Base-by-base conservation (phyloP, 176 grass and related monocot genomes). In the Alloteropsis semialata region DNA sequence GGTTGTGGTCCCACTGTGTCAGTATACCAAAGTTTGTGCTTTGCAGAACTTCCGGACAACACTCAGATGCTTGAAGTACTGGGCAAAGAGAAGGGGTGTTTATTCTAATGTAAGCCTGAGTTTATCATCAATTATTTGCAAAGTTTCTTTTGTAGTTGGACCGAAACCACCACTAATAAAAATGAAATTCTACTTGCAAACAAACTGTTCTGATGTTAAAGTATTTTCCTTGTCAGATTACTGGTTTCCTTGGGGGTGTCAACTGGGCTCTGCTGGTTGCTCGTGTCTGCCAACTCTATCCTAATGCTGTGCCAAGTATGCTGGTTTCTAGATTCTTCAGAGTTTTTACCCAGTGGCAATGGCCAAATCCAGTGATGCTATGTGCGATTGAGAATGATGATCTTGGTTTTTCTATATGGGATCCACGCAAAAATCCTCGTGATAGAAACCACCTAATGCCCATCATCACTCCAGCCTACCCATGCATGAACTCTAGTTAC, bases 401-500 rank as follows among this genome's bases (percentile, higher is more conserved):
- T 34, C 90, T 93, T 84, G 89, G 90, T 74, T 90, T 98, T 65
- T 84, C 96, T 82, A 89, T 93, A 29, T 98, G 96, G 96, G 96
- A 98, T 75, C 96, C 96, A 82, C 90, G 96, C 8, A 98, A 98
- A 79, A 89, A 92, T 83, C 88, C 69, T 63, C 88, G 92, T 71
- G 96, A 98, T 75, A 84, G 92, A 67, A 88, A 63, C 53, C 96
- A 98, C 72, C 84, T 89, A 65, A 98, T 98, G 92, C 96, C 96
- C 63, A 98, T 98, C 82, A 95, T 98, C 64, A 95, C 92, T 24
- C 96, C 96, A 71, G 92, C 90, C 37, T 98, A 98, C 85, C 96
- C 96, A 58, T 95, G 96, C 79, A 98, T 98, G 96, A 98, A 98
- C 78, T 95, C 92, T 81, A 98, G 96, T 76, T 98, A 98, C 73